Conservation (phyloP, 306 rosid genomes). For the Cucumis cinereus region DNA sequence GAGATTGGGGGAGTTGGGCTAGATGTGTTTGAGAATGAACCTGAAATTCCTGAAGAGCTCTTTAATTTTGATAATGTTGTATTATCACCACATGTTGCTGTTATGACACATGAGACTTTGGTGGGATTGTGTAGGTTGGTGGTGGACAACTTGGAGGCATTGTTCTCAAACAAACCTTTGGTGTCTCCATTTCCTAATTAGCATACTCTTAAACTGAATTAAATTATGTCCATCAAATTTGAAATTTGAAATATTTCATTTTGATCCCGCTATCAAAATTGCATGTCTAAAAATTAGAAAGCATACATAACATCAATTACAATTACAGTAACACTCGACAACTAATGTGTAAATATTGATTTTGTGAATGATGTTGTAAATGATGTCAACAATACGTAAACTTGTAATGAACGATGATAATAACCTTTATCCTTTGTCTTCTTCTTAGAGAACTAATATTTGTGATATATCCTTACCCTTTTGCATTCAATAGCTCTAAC, state of each 20-base stretch:
- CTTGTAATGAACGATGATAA: too few relatives aligned
- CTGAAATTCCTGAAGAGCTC: conserved; percentile 25
- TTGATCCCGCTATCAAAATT: too few relatives aligned
- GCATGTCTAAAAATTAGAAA: too few relatives aligned
- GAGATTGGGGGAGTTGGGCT: conserved; percentile 29
- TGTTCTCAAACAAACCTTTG: conserved; percentile 19
- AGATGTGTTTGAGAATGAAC: conserved; percentile 61
- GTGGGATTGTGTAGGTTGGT: conserved; percentile 5
- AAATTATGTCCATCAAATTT: too few relatives aligned
- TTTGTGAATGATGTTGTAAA: too few relatives aligned
- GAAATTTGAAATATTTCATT: too few relatives aligned
- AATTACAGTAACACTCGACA: too few relatives aligned
- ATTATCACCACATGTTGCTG: conserved; percentile 14
- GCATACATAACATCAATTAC: too few relatives aligned
- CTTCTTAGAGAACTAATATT: not conserved
- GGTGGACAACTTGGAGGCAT: conserved; percentile 18
- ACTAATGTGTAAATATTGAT: too few relatives aligned
- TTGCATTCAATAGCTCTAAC: not conserved
- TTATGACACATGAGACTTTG: not conserved
- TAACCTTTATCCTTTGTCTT: not conserved
- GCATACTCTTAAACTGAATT: not conserved
- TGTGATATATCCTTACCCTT: not conserved
- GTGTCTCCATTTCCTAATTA: not conserved
- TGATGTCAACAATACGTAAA: too few relatives aligned
- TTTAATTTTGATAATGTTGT: conserved; percentile 34